Evolutionary conservation across 768 basidiomycete genomes (phyloP), one percentile per base, ranked within the genome.

Genomic region (Tricholoma furcatifolium): DNA sequence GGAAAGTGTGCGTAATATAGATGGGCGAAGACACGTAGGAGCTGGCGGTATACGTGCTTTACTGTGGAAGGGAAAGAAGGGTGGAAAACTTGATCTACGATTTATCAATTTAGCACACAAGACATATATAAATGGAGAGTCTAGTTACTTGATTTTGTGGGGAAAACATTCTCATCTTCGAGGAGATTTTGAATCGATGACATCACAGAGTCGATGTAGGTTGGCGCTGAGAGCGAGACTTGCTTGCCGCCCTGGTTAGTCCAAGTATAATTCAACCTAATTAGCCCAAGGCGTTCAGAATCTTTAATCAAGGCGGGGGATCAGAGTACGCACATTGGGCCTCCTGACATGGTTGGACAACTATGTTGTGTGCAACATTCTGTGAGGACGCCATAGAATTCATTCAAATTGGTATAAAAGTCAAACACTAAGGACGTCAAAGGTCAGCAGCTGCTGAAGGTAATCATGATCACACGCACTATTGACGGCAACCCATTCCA

Each of bases 121-220:
- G 47, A 46, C 35, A 24, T 4, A 42, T 18, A 12, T 35, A 11
- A 41, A 47, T 3, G 42, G 34, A 20, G 47, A 39, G 71, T 82
- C 59, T 63, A 27, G 27, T 7, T 27, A 91, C 94, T 92, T n/a
- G 90, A 85, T 68, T 97, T 96, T 9, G 95, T 93, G 5, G 95
- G 96, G 77, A 98, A 98, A 50, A 88, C 84, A 60, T 83, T 86
- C 63, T 98, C 94, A 73, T 98, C 95, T 61, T 98, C 92, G 30
- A 98, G 77, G 23, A 96, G 79, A 65, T 91, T 94, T 68, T 98
- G 96, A 23, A 97, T 83, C 77, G 93, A 94, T 4, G 94, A 93
- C 88, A 98, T 93, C 62, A 98, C 96, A 58, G 92, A 96, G 75
- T 98, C 96, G 62, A 98, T 93, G 70, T 98, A 98, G 1, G 91